Evolutionary conservation across 2,329 filamentous ascomycete species (phyloP).

Genomic region (Saccharata proteae): DNA sequence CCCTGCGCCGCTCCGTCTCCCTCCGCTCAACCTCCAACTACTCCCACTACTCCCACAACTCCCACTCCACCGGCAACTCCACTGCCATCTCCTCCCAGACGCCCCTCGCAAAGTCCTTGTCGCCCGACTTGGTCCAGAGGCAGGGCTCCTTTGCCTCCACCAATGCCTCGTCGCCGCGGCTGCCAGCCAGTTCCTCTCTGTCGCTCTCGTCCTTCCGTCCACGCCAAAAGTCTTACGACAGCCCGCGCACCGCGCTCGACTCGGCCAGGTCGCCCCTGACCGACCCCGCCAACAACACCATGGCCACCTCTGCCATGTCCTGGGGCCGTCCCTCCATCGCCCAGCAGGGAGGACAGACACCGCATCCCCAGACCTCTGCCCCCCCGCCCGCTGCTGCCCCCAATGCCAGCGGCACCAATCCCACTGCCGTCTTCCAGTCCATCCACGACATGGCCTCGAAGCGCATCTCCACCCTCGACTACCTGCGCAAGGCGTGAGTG

Average conservation of each 20-base stretch:
- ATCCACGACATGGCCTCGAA: conserved; percentile 83
- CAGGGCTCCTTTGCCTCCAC: too few species aligned
- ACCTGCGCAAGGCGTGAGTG: conserved; percentile 81
- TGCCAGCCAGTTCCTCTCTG: conserved; percentile 25
- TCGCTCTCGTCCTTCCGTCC: conserved; percentile 24
- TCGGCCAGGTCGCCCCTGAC: too few species aligned
- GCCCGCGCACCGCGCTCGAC: conserved; percentile 14
- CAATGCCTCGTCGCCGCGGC: conserved; percentile 15
- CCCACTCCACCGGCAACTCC: conserved; percentile 20
- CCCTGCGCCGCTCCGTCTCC: conserved; percentile 28
- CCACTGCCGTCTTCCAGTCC: conserved; percentile 47
- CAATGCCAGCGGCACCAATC: conserved; percentile 31
- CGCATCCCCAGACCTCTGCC: background rate
- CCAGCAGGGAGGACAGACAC: background rate
- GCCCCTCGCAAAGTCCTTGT: conserved; percentile 23
- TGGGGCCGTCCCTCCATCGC: conserved; percentile 15
- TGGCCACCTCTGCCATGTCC: conserved; percentile 1
- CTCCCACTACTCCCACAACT: too few species aligned
- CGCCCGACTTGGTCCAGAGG: conserved; percentile 21
- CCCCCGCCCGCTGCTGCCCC: conserved; percentile 6
- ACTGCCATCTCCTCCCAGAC: conserved; percentile 15
- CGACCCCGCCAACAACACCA: conserved; percentile 3
- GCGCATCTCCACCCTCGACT: conserved; percentile 86
- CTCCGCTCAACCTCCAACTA: conserved; percentile 26
- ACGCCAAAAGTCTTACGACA: conserved; percentile 24